phyloP scores from a whole-genome alignment of 768 basidiomycete genomes.

The Termitomyces sp. region DNA sequence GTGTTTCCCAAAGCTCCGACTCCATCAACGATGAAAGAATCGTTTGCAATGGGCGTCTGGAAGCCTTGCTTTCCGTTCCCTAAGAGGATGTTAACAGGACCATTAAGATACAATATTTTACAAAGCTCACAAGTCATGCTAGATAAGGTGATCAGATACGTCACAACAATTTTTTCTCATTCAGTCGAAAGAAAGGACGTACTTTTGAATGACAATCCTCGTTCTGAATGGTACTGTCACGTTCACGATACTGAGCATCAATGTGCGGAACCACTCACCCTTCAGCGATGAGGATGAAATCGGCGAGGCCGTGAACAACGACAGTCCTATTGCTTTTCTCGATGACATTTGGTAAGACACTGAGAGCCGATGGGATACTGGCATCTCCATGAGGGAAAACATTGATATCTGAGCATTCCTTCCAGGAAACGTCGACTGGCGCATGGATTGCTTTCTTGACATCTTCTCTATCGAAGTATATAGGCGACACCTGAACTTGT shows the following conservation, averaged over 20 bases:
- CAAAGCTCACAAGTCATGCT: constrained; percentile 38
- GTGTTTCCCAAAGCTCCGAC: constrained; percentile 61
- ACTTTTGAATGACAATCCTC: constrained; percentile 64
- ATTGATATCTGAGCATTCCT: constrained; percentile 50
- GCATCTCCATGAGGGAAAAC: constrained; percentile 61
- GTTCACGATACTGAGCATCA: background rate
- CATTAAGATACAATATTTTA: background rate
- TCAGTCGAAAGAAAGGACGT: constrained; percentile 11
- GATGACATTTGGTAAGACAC: constrained; percentile 67
- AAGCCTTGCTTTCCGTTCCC: constrained; percentile 68
- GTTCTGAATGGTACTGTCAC: constrained; percentile 26
- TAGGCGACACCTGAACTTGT: constrained; percentile 45
- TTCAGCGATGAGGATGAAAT: constrained; percentile 69
- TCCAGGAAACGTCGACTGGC: constrained; percentile 53
- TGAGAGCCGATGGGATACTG: constrained; percentile 57
- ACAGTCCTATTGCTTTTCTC: constrained; percentile 66
- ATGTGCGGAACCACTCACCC: constrained; percentile 38
- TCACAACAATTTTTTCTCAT: background rate
- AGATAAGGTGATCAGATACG: background rate
- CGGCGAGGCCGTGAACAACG: constrained; percentile 67
- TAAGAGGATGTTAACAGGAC: constrained; percentile 11
- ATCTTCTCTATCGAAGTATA: constrained; percentile 66
- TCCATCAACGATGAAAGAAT: constrained; percentile 67
- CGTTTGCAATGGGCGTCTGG: constrained; percentile 58
- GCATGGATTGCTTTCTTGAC: constrained; percentile 72